These are phyloP conservation scores for Thelonectria olida DNA, from an alignment of 2,329 filamentous ascomycete species.

Conservation along the genomic window DNA sequence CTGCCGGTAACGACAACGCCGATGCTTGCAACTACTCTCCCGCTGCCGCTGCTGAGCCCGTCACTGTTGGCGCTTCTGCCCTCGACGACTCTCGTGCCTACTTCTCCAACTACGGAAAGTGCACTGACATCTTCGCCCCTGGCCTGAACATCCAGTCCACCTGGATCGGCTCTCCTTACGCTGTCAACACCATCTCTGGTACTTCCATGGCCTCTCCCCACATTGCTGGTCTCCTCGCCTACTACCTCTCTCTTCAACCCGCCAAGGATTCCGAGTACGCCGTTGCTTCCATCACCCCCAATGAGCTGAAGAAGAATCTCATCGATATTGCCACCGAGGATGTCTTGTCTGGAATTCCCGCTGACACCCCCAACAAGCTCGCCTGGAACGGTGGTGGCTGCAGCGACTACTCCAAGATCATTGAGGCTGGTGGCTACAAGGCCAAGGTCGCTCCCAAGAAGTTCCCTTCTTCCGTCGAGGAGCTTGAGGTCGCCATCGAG, in stretches of 20 bases:
- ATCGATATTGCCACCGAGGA: slow-evolving; percentile 83
- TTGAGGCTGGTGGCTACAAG: slow-evolving; percentile 77
- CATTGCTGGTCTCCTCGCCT: slow-evolving; percentile 94
- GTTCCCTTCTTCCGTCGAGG: slow-evolving; percentile 59
- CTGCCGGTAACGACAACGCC: slow-evolving; percentile 97
- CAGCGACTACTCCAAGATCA: slow-evolving; percentile 87
- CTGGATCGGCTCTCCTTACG: slow-evolving; percentile 96
- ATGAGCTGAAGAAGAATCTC: slow-evolving; percentile 91
- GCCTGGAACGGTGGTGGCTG: slow-evolving; percentile 98
- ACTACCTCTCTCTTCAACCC: slow-evolving; percentile 97
- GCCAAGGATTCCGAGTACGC: slow-evolving; percentile 89
- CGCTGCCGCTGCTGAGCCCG: slow-evolving; percentile 87
- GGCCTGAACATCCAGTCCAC: slow-evolving; percentile 97
- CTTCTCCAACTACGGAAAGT: slow-evolving; percentile 99
- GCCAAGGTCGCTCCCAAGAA: slow-evolving; percentile 50
- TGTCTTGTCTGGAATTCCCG: slow-evolving; percentile 82
- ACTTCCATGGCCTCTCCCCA: slow-evolving; percentile 99
- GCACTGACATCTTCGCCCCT: slow-evolving; percentile 98
- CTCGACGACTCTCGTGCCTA: slow-evolving; percentile 96
- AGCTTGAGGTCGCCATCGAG: slow-evolving; percentile 69
- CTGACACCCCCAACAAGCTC: slow-evolving; percentile 90
- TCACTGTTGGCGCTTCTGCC: slow-evolving; percentile 95
- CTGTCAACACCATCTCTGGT: slow-evolving; percentile 98
- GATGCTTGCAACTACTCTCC: slow-evolving; percentile 99
- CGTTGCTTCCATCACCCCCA: slow-evolving; percentile 87